Evolutionary conservation across 352 stramenopile species (phyloP).

Genomic region (Pythium biforme): DNA sequence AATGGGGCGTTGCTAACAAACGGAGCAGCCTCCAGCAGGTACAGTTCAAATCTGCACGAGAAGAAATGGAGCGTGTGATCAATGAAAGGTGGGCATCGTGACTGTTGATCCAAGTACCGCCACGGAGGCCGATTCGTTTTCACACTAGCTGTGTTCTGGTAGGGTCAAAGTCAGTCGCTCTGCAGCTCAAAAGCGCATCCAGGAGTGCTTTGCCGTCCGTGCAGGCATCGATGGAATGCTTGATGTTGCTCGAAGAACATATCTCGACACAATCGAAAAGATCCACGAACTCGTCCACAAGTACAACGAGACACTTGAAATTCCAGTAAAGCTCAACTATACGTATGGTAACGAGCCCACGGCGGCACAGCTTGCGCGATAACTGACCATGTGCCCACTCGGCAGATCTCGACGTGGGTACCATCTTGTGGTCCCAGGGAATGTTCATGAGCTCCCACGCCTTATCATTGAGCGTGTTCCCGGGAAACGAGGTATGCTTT

Average conservation of each 20-base stretch:
- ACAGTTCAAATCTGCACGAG: neutral
- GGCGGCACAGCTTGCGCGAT: neutral
- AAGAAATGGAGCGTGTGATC: slow-evolving; percentile 70
- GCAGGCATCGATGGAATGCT: slow-evolving; percentile 85
- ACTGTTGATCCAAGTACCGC: too few species aligned
- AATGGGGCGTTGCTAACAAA: neutral
- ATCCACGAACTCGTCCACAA: slow-evolving; percentile 73
- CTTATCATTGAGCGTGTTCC: slow-evolving; percentile 66
- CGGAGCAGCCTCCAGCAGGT: slow-evolving; percentile 14
- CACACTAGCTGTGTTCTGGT: too few species aligned
- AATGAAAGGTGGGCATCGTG: slow-evolving; percentile 52
- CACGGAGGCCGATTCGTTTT: too few species aligned
- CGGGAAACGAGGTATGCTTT: slow-evolving; percentile 51
- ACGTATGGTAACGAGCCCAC: slow-evolving; percentile 40
- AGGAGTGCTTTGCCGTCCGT: slow-evolving; percentile 81
- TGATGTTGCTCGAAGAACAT: slow-evolving; percentile 75
- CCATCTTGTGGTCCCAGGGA: slow-evolving; percentile 61
- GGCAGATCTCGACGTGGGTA: slow-evolving; percentile 66
- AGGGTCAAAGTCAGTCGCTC: slow-evolving; percentile 69
- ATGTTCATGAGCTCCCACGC: slow-evolving; percentile 50
- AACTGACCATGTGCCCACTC: slow-evolving; percentile 3
- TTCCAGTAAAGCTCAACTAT: slow-evolving; percentile 73
- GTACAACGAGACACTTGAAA: slow-evolving; percentile 69
- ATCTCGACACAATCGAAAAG: slow-evolving; percentile 81
- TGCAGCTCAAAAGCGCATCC: slow-evolving; percentile 76